These are phyloP conservation scores for Strobilomyces confusus DNA, from an alignment of 768 basidiomycete species.

Conservation along the genomic window DNA sequence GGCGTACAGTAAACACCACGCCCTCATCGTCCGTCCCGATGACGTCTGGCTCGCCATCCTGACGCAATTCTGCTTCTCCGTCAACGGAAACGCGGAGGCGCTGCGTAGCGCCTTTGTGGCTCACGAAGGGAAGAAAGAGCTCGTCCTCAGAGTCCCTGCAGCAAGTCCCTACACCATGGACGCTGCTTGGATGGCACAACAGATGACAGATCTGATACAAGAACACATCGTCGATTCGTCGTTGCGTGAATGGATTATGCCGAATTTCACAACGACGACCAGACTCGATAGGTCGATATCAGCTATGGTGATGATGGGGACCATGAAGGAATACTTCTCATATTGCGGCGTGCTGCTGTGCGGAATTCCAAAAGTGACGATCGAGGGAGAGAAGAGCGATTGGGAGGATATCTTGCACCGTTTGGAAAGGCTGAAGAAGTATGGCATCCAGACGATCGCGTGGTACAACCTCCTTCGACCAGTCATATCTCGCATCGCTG, in stretches of 20 bases:
- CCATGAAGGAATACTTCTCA: slow-evolving; percentile 30
- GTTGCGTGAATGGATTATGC: slow-evolving; percentile 14
- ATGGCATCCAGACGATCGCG: slow-evolving; percentile 22
- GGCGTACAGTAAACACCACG: too few relatives aligned
- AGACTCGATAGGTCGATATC: slow-evolving; percentile 29
- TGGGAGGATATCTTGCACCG: slow-evolving; percentile 29
- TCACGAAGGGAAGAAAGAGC: slow-evolving; percentile 14
- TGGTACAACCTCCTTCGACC: slow-evolving; percentile 30
- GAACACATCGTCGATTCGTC: slow-evolving; percentile 13
- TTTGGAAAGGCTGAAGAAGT: slow-evolving; percentile 33
- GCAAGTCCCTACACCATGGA: slow-evolving; percentile 19
- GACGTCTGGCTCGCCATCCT: slow-evolving; percentile 35
- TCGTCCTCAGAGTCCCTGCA: slow-evolving; percentile 13
- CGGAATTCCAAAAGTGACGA: background rate
- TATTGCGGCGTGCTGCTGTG: background rate
- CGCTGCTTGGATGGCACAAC: slow-evolving; percentile 21
- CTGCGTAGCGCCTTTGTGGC: slow-evolving; percentile 23
- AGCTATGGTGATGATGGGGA: slow-evolving; percentile 35
- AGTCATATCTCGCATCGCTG: slow-evolving; percentile 10
- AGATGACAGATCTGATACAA: slow-evolving; percentile 9
- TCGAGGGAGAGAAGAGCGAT: slow-evolving; percentile 28
- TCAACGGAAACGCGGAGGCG: slow-evolving; percentile 31
- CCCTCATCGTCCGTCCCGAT: too few relatives aligned
- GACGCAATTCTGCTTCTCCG: slow-evolving; percentile 33
- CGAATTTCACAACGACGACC: slow-evolving; percentile 32